These are phyloP conservation scores for Neckera pumila DNA, from an alignment of 225 moss, liverwort and hornwort species.

Conservation along the genomic window DNA sequence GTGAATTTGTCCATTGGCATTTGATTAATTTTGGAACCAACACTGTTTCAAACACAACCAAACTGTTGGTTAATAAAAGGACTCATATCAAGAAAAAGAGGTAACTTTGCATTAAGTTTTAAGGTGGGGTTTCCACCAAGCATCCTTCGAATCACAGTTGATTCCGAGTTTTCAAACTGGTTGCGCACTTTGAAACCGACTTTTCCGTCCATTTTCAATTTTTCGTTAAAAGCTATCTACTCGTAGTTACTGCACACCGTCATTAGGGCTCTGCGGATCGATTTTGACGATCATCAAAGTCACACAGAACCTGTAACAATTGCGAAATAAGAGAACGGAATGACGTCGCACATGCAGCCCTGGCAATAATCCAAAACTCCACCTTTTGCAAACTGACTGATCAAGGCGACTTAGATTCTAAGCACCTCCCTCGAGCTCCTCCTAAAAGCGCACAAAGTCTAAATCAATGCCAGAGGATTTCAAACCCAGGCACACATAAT, in stretches of 20 bases:
- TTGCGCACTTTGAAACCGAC: neutral
- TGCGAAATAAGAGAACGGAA: neutral
- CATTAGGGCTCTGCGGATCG: neutral
- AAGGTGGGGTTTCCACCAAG: neutral
- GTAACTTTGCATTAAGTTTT: neutral
- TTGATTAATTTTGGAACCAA: neutral
- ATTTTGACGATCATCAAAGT: neutral
- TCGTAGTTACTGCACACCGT: neutral
- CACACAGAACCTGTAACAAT: neutral
- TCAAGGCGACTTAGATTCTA: neutral
- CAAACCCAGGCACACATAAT: neutral
- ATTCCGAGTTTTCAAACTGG: neutral
- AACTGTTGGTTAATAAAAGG: neutral
- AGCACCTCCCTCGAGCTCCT: neutral
- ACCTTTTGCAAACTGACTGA: neutral
- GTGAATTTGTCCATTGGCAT: neutral
- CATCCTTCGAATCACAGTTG: neutral
- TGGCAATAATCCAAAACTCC: neutral
- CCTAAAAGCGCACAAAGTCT: neutral
- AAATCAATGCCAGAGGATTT: neutral
- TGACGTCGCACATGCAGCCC: neutral
- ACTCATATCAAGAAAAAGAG: neutral
- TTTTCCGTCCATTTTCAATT: neutral
- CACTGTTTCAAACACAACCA: neutral
- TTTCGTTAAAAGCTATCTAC: neutral